Percentiles rank a stretch among this genome's conserved stretches.
phyloP scores from a whole-genome alignment of 164 flowering plant species.

The Echeveria elegans region DNA sequence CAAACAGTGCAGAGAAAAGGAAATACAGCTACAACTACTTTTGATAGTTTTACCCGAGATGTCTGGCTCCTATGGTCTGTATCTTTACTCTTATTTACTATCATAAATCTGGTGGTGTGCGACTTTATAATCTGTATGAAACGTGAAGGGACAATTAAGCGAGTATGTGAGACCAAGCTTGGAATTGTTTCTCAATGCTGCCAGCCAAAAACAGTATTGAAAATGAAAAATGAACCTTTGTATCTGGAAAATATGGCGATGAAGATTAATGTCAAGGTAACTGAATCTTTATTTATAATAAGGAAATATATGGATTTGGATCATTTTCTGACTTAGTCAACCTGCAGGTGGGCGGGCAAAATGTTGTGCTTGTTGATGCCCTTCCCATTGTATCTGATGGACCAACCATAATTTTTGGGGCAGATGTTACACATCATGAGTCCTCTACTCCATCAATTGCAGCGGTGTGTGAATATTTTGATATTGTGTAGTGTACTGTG shows the following conservation, averaged over 20 bases:
- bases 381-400: slow-evolving; percentile 71
- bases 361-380: slow-evolving; percentile 90
- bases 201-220: slow-evolving; percentile 28
- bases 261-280: slow-evolving; percentile 44
- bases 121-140: too few relatives aligned
- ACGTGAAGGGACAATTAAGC: slow-evolving; percentile 36
- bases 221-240: slow-evolving; percentile 23
- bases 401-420: slow-evolving; percentile 94
- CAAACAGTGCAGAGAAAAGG: slow-evolving; percentile 10
- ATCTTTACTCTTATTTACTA: not conserved
- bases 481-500: not conserved
- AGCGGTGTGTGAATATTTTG: slow-evolving; percentile 42
- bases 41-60: slow-evolving; percentile 67
- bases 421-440: slow-evolving; percentile 99
- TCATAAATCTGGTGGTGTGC: not conserved
- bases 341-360: slow-evolving; percentile 44
- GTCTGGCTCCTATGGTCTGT: slow-evolving; percentile 64
- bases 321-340: not conserved
- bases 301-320: too few relatives aligned
- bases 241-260: slow-evolving; percentile 50
- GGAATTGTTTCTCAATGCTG: slow-evolving; percentile 67
- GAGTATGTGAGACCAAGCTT: slow-evolving; percentile 52
- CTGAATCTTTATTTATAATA: too few relatives aligned
- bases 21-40: slow-evolving; percentile 45
- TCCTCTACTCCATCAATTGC: slow-evolving; percentile 96